Evolutionary conservation across 2,329 filamentous ascomycete species (phyloP).

Genomic region (Hymenotorrendiella dingleyae): DNA sequence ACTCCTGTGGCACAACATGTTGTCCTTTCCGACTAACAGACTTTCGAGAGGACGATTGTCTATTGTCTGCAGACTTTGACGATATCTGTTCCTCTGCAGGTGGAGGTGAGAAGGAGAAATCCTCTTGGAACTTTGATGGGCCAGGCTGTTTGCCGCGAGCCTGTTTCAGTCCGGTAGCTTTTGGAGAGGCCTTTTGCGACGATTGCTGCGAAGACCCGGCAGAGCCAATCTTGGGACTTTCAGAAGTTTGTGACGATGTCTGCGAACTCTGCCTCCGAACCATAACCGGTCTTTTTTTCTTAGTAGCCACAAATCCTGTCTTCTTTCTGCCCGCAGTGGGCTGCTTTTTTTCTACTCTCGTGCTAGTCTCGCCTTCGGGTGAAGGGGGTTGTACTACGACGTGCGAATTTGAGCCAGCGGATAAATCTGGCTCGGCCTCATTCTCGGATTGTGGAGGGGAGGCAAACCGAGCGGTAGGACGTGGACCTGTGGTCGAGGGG

Average conservation of each 20-base stretch:
- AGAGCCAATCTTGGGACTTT: conserved; percentile 5
- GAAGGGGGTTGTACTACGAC: conserved; percentile 24
- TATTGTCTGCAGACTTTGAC: too few species aligned
- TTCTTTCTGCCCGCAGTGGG: conserved; percentile 29
- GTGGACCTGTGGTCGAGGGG: conserved; percentile 46
- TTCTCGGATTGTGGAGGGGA: conserved; percentile 46
- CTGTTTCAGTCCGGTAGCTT: conserved; percentile 4
- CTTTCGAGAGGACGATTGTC: too few species aligned
- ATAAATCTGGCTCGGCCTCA: conserved; percentile 35
- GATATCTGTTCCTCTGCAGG: too few species aligned
- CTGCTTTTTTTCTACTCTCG: conserved; percentile 20
- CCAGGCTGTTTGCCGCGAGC: conserved; percentile 4
- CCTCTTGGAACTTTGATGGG: conserved; percentile 16
- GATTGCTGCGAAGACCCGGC: background rate
- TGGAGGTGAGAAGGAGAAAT: too few species aligned
- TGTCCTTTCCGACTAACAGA: too few species aligned
- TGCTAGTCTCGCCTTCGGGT: conserved; percentile 11
- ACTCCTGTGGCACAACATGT: too few species aligned
- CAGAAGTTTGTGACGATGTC: conserved; percentile 23
- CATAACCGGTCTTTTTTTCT: conserved; percentile 42
- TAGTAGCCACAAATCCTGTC: conserved; percentile 34
- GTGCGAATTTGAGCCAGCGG: conserved; percentile 35
- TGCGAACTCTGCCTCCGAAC: conserved; percentile 43
- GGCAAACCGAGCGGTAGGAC: conserved; percentile 56
- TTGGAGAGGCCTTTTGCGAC: conserved; percentile 6